phyloP scores from a whole-genome alignment of 2,329 filamentous ascomycete genomes.

The Alternaria triticina region DNA sequence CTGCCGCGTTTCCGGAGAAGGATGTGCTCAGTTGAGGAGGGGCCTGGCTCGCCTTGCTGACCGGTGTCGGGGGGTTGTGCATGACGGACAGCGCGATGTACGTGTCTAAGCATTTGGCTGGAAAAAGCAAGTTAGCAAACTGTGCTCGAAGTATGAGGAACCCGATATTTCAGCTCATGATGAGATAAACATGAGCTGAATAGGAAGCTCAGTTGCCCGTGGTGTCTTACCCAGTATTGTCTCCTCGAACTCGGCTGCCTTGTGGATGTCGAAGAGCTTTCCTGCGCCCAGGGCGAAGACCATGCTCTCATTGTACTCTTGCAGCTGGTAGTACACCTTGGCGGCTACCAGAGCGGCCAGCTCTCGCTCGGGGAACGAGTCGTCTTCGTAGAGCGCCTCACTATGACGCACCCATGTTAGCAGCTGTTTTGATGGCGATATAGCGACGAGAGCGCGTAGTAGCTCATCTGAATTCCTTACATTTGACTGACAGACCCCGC shows the following conservation, averaged over 20 bases:
- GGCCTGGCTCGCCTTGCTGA: slow-evolving; percentile 56
- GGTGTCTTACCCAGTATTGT: slow-evolving; percentile 80
- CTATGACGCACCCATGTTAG: slow-evolving; percentile 58
- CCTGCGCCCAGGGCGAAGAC: slow-evolving; percentile 94
- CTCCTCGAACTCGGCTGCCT: slow-evolving; percentile 94
- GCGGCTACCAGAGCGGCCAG: slow-evolving; percentile 92
- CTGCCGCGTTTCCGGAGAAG: slow-evolving; percentile 72
- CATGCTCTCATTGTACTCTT: slow-evolving; percentile 99
- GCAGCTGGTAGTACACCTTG: slow-evolving; percentile 98
- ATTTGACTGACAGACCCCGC: slow-evolving; percentile 91
- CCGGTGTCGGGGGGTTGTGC: slow-evolving; percentile 59
- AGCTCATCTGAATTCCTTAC: slow-evolving; percentile 61
- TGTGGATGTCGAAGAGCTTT: slow-evolving; percentile 91
- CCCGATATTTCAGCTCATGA: background rate
- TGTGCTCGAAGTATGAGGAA: background rate
- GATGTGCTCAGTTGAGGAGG: slow-evolving; percentile 78
- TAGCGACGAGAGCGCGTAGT: background rate
- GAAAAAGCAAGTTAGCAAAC: slow-evolving; percentile 21
- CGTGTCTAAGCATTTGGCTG: slow-evolving; percentile 93
- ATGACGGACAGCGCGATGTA: slow-evolving; percentile 83
- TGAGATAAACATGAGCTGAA: background rate
- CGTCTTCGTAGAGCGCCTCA: slow-evolving; percentile 97
- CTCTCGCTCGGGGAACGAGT: slow-evolving; percentile 89
- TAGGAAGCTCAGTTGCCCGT: slow-evolving; percentile 1
- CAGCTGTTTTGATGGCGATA: slow-evolving; percentile 9